Percentiles rank a stretch among this genome's conserved stretches.
phyloP scores from a whole-genome alignment of 2,329 filamentous ascomycete genomes.

The Sporothrix globosa region DNA sequence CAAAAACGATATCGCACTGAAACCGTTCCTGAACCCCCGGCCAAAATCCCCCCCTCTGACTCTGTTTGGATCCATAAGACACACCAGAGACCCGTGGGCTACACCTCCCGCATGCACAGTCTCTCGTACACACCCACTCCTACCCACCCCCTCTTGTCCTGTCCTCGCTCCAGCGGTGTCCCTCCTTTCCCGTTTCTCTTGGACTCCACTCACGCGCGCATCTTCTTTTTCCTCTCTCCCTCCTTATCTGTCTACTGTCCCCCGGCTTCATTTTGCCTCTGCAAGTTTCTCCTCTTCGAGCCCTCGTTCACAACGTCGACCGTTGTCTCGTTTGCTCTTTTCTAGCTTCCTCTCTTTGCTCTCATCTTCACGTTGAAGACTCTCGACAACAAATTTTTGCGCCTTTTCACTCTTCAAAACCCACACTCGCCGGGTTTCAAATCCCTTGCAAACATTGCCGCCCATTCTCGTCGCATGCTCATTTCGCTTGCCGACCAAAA shows the following conservation, averaged over 20 bases:
- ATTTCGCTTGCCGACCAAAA: neutral
- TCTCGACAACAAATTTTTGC: conserved; percentile 2
- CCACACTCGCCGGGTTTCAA: neutral
- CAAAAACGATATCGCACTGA: conserved; percentile 26
- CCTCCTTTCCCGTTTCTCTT: conserved; percentile 19
- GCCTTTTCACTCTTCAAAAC: neutral
- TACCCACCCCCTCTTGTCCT: conserved; percentile 13
- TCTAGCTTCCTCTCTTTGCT: neutral
- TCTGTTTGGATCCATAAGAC: neutral
- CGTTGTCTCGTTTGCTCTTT: conserved; percentile 12
- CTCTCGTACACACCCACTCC: conserved; percentile 10
- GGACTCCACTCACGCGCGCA: conserved; percentile 30
- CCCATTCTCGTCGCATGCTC: conserved; percentile 21
- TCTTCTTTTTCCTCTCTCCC: conserved; percentile 22
- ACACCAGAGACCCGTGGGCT: neutral
- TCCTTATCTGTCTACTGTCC: conserved; percentile 18
- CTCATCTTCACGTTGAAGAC: neutral
- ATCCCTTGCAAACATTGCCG: neutral
- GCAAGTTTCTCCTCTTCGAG: conserved; percentile 1
- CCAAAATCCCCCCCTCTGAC: neutral
- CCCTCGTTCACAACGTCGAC: conserved; percentile 20
- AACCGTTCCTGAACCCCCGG: conserved; percentile 31
- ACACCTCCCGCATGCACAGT: neutral
- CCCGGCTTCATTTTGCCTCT: conserved; percentile 18
- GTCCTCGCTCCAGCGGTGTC: conserved; percentile 16